Percentiles rank a stretch among this genome's conserved stretches.
These are phyloP conservation scores for Colletotrichum sp. DNA, from an alignment of 2,329 filamentous ascomycete species.

Conservation along the genomic window DNA sequence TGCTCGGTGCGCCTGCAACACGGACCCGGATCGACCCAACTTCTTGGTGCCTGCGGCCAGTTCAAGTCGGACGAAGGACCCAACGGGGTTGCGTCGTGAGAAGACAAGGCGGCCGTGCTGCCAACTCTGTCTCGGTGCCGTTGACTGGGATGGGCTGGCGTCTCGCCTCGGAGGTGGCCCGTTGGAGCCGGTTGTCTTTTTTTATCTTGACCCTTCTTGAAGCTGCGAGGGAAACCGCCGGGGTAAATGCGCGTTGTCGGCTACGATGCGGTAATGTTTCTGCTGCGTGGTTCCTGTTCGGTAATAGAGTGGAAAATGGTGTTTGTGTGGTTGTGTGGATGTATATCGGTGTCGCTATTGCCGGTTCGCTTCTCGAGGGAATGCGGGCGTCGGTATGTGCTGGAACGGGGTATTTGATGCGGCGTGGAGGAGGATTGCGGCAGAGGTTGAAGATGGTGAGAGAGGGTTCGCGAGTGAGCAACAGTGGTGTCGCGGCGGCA, in stretches of 20 bases:
- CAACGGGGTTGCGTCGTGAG: slow-evolving; percentile 9
- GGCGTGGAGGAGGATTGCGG: background rate
- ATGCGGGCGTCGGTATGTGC: background rate
- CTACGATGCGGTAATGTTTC: background rate
- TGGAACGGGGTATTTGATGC: background rate
- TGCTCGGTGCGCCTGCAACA: slow-evolving; percentile 12
- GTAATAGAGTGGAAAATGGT: background rate
- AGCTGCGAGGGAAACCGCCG: background rate
- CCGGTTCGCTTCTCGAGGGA: background rate
- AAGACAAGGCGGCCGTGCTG: slow-evolving; percentile 1
- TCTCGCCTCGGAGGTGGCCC: background rate
- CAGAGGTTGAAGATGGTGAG: background rate
- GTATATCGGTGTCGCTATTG: slow-evolving; percentile 5
- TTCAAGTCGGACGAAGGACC: slow-evolving; percentile 15
- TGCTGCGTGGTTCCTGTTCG: background rate
- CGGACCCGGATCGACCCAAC: slow-evolving; percentile 15
- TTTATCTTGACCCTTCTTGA: slow-evolving; percentile 1
- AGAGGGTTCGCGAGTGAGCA: background rate
- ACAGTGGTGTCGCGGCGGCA: background rate
- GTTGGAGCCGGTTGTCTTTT: slow-evolving; percentile 3
- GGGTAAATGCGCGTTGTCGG: background rate
- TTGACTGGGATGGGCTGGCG: slow-evolving; percentile 8
- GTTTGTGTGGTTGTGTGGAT: background rate
- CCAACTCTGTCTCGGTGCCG: slow-evolving; percentile 14
- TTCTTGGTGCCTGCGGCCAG: slow-evolving; percentile 8